These are phyloP conservation scores for Cutaneotrichosporon sp. DNA, from an alignment of 1,284 basidiomycete species.

Conservation along the genomic window DNA sequence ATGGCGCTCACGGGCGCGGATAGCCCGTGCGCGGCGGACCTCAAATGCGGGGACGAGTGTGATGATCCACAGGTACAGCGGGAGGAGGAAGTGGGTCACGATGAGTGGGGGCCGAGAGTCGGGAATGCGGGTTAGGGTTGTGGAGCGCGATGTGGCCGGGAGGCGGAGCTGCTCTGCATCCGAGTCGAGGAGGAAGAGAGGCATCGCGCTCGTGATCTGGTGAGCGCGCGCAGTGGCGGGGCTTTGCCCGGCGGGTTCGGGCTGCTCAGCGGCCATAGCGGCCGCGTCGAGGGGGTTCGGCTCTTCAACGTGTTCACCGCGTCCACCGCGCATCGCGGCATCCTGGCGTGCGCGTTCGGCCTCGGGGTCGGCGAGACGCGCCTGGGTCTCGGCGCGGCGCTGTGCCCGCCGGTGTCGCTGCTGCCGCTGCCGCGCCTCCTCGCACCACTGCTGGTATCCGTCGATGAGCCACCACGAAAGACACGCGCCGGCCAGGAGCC, in stretches of 20 bases:
- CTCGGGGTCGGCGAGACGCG: not conserved
- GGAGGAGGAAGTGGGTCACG: conserved; percentile 35
- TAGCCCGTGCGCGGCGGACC: conserved; percentile 28
- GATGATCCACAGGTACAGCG: conserved; percentile 38
- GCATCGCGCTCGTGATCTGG: not conserved
- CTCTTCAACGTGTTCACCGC: not conserved
- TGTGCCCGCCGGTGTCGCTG: not conserved
- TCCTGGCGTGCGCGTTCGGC: not conserved
- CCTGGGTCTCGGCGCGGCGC: not conserved
- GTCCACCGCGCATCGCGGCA: not conserved
- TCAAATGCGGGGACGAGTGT: conserved; percentile 43
- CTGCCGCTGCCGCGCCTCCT: not conserved
- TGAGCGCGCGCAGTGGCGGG: not conserved
- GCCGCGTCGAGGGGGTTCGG: not conserved
- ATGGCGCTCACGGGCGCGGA: conserved; percentile 33
- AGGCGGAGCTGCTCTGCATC: conserved; percentile 31
- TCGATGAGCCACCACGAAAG: conserved; percentile 36
- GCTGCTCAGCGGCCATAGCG: not conserved
- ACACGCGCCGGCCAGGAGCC: conserved; percentile 30
- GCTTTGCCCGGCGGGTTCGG: not conserved
- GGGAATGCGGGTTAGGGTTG: conserved; percentile 5
- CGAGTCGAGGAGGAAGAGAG: conserved; percentile 24
- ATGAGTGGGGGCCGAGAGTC: conserved; percentile 8
- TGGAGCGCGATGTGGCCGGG: not conserved
- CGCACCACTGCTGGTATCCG: conserved; percentile 17